A percentile compares a stretch with the other conserved stretches of the same genome.
These are phyloP conservation scores for Leishmania gerbilli DNA, from an alignment of 208 protist genomes.

Conservation along the genomic window DNA sequence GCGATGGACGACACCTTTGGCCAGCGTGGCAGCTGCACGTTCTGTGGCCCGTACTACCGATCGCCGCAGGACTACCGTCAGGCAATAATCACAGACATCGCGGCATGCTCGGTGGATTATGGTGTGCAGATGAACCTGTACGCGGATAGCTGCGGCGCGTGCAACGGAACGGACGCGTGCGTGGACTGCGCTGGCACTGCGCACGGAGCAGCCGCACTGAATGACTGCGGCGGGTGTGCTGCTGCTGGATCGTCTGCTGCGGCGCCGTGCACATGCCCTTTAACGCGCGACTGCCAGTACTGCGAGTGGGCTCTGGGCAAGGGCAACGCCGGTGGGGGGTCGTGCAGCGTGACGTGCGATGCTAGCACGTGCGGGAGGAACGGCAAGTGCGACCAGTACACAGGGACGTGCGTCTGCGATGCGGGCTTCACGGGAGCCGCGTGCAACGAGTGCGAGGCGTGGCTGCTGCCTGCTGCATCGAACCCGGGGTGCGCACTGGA, in stretches of 20 bases:
- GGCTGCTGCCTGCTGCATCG: conserved; percentile 17
- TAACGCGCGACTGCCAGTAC: conserved; percentile 39
- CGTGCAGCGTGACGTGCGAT: conserved; percentile 16
- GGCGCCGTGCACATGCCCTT: conserved; percentile 28
- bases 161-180: conserved; percentile 42
- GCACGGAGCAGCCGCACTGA: conserved; percentile 13
- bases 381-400: conserved; percentile 37
- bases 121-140: conserved; percentile 44
- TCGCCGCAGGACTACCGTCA: conserved; percentile 6
- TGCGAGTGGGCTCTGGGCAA: conserved; percentile 34
- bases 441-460: conserved; percentile 20
- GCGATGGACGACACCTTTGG: conserved; percentile 36
- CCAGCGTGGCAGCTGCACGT: conserved; percentile 43
- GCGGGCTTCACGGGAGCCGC: conserved; percentile 17
- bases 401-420: conserved; percentile 27
- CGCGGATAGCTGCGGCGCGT: conserved; percentile 42
- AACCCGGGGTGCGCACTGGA: conserved; percentile 15
- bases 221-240: conserved; percentile 38
- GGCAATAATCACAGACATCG: conserved; percentile 14
- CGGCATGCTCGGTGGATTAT: conserved; percentile 20
- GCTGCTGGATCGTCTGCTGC: conserved; percentile 1
- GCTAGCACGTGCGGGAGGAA: conserved; percentile 16
- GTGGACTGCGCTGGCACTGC: conserved; percentile 38
- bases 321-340: conserved; percentile 1
- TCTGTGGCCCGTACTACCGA: conserved; percentile 52